These are phyloP conservation scores for Tetraselmis striata DNA, from an alignment of 139 green algal species.

Conservation along the genomic window DNA sequence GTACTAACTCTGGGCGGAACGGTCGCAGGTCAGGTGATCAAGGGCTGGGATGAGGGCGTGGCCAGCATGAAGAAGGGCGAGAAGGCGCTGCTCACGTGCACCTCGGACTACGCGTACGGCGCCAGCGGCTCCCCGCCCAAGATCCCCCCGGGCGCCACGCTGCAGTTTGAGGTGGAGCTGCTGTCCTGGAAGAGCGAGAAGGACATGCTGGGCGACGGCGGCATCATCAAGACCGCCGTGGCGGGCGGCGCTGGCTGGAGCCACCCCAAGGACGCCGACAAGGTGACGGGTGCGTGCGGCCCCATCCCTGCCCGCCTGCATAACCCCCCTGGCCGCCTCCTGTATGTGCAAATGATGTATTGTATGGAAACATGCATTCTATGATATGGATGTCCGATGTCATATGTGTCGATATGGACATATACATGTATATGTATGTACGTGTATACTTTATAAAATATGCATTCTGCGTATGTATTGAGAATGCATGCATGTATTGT, in stretches of 20 bases:
- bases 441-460: too few relatives aligned
- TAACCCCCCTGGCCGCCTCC: too few relatives aligned
- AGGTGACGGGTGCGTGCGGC: constrained; percentile 44
- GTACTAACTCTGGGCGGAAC: not conserved
- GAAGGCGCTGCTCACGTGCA: constrained; percentile 63
- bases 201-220: constrained; percentile 72
- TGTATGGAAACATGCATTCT: too few relatives aligned
- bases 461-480: too few relatives aligned
- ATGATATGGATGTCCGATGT: too few relatives aligned
- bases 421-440: too few relatives aligned
- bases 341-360: constrained; percentile 5
- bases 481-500: too few relatives aligned
- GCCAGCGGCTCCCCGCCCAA: constrained; percentile 68
- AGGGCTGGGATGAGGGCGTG: constrained; percentile 92
- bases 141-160: constrained; percentile 83
- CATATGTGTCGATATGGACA: too few relatives aligned
- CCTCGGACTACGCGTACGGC: constrained; percentile 89
- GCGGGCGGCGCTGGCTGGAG: constrained; percentile 50
- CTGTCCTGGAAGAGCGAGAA: constrained; percentile 81
- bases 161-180: constrained; percentile 94
- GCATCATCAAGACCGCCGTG: constrained; percentile 66
- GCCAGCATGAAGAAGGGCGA: constrained; percentile 92
- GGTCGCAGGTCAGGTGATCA: constrained; percentile 78
- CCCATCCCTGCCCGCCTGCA: not conserved
- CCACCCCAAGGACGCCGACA: constrained; percentile 51